Evolutionary conservation across 1,139 yeast genomes (phyloP), one percentile per base, ranked within the genome.

Genomic region (Magnusiomyces suaveolens): DNA sequence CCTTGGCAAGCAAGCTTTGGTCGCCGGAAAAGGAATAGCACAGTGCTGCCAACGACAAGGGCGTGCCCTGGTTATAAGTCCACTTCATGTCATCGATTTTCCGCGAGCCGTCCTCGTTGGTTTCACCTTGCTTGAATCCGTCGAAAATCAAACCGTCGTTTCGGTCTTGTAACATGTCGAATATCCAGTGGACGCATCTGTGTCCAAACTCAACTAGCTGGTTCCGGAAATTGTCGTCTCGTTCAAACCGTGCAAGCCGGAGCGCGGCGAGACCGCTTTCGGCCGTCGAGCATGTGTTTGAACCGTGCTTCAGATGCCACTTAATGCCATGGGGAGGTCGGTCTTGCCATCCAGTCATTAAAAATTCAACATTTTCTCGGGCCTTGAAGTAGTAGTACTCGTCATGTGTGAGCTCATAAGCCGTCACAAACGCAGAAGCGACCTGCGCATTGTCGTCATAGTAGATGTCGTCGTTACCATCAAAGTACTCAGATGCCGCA

Each of bases 391-490:
- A 71, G 63, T 72, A 81, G 52, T 71, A 70, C 60, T 71, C 71
- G 59, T 82, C 76, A 0, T 79, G 79, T 0, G 88, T 82, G 25
- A 81, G 87, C 62, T 83, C 88, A 63, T 80, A 84, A 0, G 87
- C 87, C 1, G 83, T 76, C 56, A 84, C 71, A 63, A 82, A 74
- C 12, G 84, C 84, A 61, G 83, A 75, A 21, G 86, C 84, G 18
- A 83, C 82, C 65, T 84, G 90, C 2, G 89, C 90, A 64, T 83
- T 85, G 63, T 84, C 90, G 65, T 84, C 90, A 61, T 81, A 83
- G 66, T 83, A 83, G 51, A 84, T 80, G 65, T 84, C 89, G 50
- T 72, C 72, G 66, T 82, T 84, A 51, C 77, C 78, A 41, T 79
- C 77, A 54, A 70, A 71, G 64, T 79, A 74, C 63, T 78, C 81